These are phyloP conservation scores for Ceratobasidium sp. DNA, from an alignment of 1,284 basidiomycete genomes.

Conservation along the genomic window DNA sequence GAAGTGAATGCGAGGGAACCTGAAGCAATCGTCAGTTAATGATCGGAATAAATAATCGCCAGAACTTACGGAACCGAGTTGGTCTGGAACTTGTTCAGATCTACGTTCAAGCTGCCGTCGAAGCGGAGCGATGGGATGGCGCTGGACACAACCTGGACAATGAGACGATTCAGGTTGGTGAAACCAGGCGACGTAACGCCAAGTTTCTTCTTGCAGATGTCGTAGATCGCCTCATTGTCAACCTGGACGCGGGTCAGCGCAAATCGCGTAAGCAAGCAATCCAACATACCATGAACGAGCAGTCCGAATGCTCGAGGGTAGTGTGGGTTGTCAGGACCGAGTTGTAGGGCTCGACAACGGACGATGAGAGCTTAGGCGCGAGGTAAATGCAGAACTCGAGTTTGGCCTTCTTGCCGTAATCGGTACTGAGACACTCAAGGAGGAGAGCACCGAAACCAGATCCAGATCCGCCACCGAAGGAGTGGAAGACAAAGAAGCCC, in stretches of 20 bases:
- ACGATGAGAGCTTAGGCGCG: constrained; percentile 90
- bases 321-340: constrained; percentile 98
- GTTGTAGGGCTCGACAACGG: constrained; percentile 99
- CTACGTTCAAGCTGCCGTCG: constrained; percentile 97
- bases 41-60: neutral
- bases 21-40: constrained; percentile 49
- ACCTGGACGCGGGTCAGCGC: constrained; percentile 59
- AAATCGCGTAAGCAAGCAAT: constrained; percentile 33
- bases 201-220: constrained; percentile 97
- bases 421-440: constrained; percentile 92
- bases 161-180: constrained; percentile 94
- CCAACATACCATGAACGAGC: constrained; percentile 88
- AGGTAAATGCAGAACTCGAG: constrained; percentile 99
- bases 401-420: constrained; percentile 99
- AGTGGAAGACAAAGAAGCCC: constrained; percentile 99
- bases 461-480: constrained; percentile 98
- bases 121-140: constrained; percentile 97
- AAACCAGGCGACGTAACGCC: constrained; percentile 88
- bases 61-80: constrained; percentile 87
- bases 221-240: constrained; percentile 98
- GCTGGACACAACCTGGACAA: constrained; percentile 97
- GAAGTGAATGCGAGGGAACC: constrained; percentile 98
- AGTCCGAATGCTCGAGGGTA: constrained; percentile 98
- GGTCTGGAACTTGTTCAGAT: constrained; percentile 98
- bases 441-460: constrained; percentile 98